Conservation (phyloP, 2,329 filamentous ascomycete species). For the Rachicladosporium sp. region DNA sequence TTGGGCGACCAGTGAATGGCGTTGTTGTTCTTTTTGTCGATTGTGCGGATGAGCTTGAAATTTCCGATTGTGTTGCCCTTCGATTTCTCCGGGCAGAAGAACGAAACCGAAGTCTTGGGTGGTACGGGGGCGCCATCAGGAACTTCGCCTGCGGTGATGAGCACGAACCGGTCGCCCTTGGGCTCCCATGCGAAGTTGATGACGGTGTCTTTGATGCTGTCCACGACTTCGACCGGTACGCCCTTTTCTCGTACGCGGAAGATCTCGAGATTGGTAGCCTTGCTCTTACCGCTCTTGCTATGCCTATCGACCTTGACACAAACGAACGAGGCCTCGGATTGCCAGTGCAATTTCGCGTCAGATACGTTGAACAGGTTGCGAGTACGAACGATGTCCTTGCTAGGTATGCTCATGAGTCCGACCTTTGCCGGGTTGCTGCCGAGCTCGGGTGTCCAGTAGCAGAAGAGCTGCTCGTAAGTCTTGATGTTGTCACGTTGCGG, state of each 20-base stretch:
- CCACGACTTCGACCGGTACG: constrained; percentile 93
- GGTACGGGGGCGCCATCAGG: constrained; percentile 65
- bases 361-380: constrained; percentile 97
- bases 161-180: constrained; percentile 91
- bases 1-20: constrained; percentile 98
- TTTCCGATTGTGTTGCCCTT: constrained; percentile 75
- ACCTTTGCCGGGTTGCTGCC: constrained; percentile 97
- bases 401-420: constrained; percentile 87
- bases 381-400: constrained; percentile 85
- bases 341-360: constrained; percentile 97
- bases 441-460: constrained; percentile 97
- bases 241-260: constrained; percentile 97
- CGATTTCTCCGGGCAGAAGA: constrained; percentile 92
- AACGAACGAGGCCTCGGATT: constrained; percentile 84
- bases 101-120: constrained; percentile 87
- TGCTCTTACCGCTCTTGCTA: constrained; percentile 97
- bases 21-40: constrained; percentile 99
- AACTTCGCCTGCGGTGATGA: constrained; percentile 88
- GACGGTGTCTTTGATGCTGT: constrained; percentile 94
- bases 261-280: constrained; percentile 94
- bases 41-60: constrained; percentile 88
- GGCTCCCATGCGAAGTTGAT: constrained; percentile 99
- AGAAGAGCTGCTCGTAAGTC: constrained; percentile 88
- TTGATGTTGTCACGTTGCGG: constrained; percentile 75
- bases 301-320: constrained; percentile 98